A percentile compares a stretch with the other conserved stretches of the same genome.
Conservation (phyloP, 306 rosid species). For the cucumber (Cucumis sativus) region DNA sequence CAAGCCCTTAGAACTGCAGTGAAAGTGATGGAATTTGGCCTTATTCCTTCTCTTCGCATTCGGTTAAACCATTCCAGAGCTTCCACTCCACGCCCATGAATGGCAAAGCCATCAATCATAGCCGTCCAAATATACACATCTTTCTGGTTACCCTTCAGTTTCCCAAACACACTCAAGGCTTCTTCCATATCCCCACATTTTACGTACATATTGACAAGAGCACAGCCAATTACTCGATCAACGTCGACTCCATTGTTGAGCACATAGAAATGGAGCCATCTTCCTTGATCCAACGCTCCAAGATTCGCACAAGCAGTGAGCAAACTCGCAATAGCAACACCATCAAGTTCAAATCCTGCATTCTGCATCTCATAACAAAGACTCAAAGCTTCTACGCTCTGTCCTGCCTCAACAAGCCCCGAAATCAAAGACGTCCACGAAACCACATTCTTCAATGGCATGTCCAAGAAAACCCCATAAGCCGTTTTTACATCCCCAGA, state of each 20-base stretch:
- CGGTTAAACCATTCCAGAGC: slow-evolving; percentile 35
- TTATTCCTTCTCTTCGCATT: slow-evolving; percentile 34
- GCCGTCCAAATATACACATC: slow-evolving; percentile 42
- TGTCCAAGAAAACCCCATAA: slow-evolving; percentile 24
- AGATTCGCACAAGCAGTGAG: slow-evolving; percentile 50
- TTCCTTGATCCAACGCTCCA: slow-evolving; percentile 42
- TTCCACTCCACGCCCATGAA: slow-evolving; percentile 39
- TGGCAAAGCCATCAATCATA: slow-evolving; percentile 39
- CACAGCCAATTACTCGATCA: slow-evolving; percentile 38
- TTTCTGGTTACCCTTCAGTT: slow-evolving; percentile 19
- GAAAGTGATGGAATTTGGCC: slow-evolving; percentile 36
- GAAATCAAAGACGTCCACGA: slow-evolving; percentile 44
- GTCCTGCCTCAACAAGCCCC: slow-evolving; percentile 30
- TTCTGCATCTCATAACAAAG: slow-evolving; percentile 31
- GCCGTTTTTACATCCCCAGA: slow-evolving; percentile 26
- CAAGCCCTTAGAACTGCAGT: slow-evolving; percentile 42
- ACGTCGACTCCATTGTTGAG: slow-evolving; percentile 21
- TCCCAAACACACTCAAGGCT: slow-evolving; percentile 21
- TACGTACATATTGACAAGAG: slow-evolving; percentile 36
- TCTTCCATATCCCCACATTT: slow-evolving; percentile 49
- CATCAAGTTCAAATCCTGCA: slow-evolving; percentile 34
- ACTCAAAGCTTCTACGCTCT: slow-evolving; percentile 28
- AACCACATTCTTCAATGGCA: slow-evolving; percentile 38
- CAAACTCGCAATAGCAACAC: slow-evolving; percentile 20
- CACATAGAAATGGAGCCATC: slow-evolving; percentile 34